Evolutionary conservation across 805 yeast species (phyloP), one percentile per base, ranked within the genome.

Genomic region (Lipomyces japonicus): DNA sequence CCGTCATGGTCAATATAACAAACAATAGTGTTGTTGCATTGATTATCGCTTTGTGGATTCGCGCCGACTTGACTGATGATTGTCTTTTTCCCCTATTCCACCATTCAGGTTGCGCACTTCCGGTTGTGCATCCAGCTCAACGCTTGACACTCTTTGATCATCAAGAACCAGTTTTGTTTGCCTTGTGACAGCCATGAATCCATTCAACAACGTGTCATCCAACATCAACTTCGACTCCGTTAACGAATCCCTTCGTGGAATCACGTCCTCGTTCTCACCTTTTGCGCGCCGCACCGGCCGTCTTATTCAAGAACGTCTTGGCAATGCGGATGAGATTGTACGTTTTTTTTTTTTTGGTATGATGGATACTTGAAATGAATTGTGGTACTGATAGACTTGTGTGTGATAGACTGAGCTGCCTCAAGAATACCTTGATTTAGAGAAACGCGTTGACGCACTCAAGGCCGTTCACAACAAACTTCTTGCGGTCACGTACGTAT

Each of bases 231-330:
- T 60, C 63, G 63, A 60, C 46, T 55, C 55, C 19, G 49, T 72
- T 59, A 69, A 68, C 59, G 69, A 72, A 56, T 64, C 71, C 14
- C 59, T 71, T 42, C 67, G 65, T 22, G 75, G 69, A 14, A 39
- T 71, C 18, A 62, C 69, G 39, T 59, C 72, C 30, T 68, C 72
- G 55, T 71, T 86, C 66, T 81, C 84, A 60, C 86, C 87, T 16
- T 72, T 84, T 53, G 95, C 95, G 37, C 86, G 82, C 68, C 79
- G 95, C 64, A 86, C 95, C 16, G 79, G 82, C 42, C 80, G 93
- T 54, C 66, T 83, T 65, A 79, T 87, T 39, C 91, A 86, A 68
- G 95, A 87, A 68, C 78, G 72, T 60, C 76, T 87, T 24, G 95
- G 95, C 42, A 79, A 82, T 59, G 86, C 82, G 34, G 87, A 83